Evolutionary conservation across 495 filamentous ascomycete genomes (phyloP), one percentile per base, ranked within the genome.

Genomic region (Xylona heveae): DNA sequence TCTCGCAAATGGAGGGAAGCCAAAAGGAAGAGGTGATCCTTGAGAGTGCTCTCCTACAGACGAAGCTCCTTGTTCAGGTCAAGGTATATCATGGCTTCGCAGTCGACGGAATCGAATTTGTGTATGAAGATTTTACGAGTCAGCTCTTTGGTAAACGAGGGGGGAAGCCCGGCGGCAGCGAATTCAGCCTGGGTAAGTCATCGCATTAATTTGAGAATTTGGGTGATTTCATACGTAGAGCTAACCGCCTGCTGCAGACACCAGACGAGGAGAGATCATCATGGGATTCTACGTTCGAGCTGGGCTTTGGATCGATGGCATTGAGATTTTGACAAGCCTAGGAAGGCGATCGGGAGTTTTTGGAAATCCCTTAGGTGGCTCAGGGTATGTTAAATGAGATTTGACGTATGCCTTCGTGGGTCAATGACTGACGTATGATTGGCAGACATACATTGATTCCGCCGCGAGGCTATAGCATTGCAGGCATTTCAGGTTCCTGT

Each of bases 81-180:
- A 66, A 68, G 24, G 55, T 94, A 5, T 92, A 82, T 40, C 74
- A 84, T 42, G 82, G 78, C 0, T 53, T 56, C 36, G 74, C 78
- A 5, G 38, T 95, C 30, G 79, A 91, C 47, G 88, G 88, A 0
- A 41, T 97, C 7, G 88, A 94, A 45, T 94, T 97, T 47, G 63
- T 74, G 37, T 97, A 93, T 44, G 88, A 94, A 38, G 84, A 95
- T 50, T 61, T 61, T 17, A 77, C 76, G 2, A 77, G 63, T 35
- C 85, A 97, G 49, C 54, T 97, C 9, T 92, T 97, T 57, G 88
- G 88, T 15, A 83, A 81, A 39, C 61, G 65, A 38, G 80, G 76
- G 5, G 81, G 78, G 1, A 74, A 76, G 40, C 53, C 59, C 24
- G 76, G 74, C 6, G 78, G 76, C 2, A 74, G 78, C 42, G 66